Percentiles rank a stretch among this genome's conserved stretches.
Evolutionary conservation across 768 basidiomycete species (phyloP).

Genomic region (Xerocomellus amylosporus): DNA sequence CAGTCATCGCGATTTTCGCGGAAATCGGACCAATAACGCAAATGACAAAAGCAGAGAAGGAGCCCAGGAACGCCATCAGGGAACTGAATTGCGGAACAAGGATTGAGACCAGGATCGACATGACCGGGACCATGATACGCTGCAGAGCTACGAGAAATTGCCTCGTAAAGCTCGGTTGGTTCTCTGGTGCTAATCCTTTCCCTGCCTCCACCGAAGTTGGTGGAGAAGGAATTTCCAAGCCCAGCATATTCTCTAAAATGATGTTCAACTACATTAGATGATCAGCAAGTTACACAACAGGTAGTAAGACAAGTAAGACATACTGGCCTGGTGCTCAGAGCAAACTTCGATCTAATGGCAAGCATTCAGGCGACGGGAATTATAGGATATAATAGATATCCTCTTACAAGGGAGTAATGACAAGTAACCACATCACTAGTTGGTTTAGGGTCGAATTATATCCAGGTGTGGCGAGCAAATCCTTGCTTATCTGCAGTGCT

Average conservation of each 20-base stretch:
- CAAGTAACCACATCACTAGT: constrained; percentile 82
- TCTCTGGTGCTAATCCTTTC: constrained; percentile 14
- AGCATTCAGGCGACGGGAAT: constrained; percentile 15
- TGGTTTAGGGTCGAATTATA: constrained; percentile 72
- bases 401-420: constrained; percentile 67
- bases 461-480: constrained; percentile 69
- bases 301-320: constrained; percentile 21
- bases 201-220: constrained; percentile 26
- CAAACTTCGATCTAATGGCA: constrained; percentile 73
- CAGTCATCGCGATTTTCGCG: constrained; percentile 61
- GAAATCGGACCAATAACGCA: constrained; percentile 76
- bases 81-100: constrained; percentile 76
- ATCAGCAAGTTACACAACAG: neutral
- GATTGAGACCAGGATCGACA: constrained; percentile 70
- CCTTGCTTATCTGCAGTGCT: constrained; percentile 66
- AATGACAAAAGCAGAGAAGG: constrained; percentile 77
- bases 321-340: constrained; percentile 77
- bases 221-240: constrained; percentile 46
- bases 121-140: constrained; percentile 53
- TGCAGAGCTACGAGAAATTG: constrained; percentile 47
- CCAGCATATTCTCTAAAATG: constrained; percentile 76
- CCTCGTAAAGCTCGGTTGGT: constrained; percentile 27
- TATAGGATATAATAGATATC: neutral
- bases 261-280: constrained; percentile 58
- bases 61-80: constrained; percentile 87